Evolutionary conservation across 441 rosid genomes (phyloP), one percentile per base, ranked within the genome.

Genomic region (Arabidopsis hybrid): DNA sequence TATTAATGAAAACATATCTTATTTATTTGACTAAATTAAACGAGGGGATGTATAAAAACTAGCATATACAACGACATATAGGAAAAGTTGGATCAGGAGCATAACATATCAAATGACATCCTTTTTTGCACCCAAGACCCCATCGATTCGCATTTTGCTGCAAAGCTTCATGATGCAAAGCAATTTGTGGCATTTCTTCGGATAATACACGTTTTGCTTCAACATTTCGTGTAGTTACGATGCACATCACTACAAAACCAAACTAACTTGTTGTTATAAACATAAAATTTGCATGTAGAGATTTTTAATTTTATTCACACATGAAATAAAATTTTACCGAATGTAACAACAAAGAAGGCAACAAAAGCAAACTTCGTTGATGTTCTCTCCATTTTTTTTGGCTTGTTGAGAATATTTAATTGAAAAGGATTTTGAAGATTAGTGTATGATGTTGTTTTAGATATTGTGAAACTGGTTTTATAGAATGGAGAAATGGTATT

Each of bases 331-430:
- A 72, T 34, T 8, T 65, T 65, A 73, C 71, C 65, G 6, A 49
- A 56, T 46, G 39, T 49, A 45, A 73, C 32, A 21, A 34, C 31
- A 8, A 73, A 73, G 9, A 65, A 9, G 39, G 49, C 3, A 55
- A 73, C 0, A 3, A 73, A 46, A 36, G 59, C 65, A 36, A n/a
- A 45, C 8, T 64, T 73, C 58, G 56, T 5, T 14, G 77, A 21
- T 12, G 56, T 49, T 38, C 43, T 64, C 29, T 45, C 57, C 52
- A 71, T 71, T 36, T 63, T 8, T 1, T 21, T 21, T 21, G 1
- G 26, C 26, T 21, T 21, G 26, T 7, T 40, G 6, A 11, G n/a
- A 10, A 39, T 39, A 3, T 13, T 46, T 21, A 21, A 21, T 1
- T 6, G 0, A 46, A n/a, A 0, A 35, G 13, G 7, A 16, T 58